phyloP scores from a whole-genome alignment of 345 rosid species.

The Geranium rotundifolium region DNA sequence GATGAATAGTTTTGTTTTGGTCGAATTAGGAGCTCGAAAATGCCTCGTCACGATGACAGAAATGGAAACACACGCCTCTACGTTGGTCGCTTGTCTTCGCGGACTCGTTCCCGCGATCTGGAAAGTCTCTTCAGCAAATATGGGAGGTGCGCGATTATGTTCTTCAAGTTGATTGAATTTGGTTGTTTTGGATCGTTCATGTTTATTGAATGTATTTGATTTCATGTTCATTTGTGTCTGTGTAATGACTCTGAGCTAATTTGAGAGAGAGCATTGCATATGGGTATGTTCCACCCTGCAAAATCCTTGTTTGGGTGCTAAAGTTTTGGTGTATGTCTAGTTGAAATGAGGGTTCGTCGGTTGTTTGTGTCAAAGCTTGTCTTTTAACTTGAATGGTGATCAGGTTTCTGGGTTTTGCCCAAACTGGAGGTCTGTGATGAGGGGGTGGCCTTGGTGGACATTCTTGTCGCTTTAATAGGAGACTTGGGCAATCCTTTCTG shows the following conservation, averaged over 20 bases:
- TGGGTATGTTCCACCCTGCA: background rate
- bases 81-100: constrained; percentile 56
- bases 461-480: background rate
- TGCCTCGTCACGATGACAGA: constrained; percentile 75
- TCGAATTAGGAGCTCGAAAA: constrained; percentile 5
- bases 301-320: no score
- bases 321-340: background rate
- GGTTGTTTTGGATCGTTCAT: background rate
- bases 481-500: constrained; percentile 50
- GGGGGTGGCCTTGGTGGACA: constrained; percentile 85
- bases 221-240: no score
- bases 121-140: constrained; percentile 64
- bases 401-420: constrained; percentile 81
- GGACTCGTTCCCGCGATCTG: constrained; percentile 61
- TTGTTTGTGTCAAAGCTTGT: background rate
- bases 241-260: background rate
- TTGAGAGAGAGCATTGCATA: background rate
- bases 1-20: background rate
- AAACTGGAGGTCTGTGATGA: constrained; percentile 92
- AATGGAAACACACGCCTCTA: constrained; percentile 57
- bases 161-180: background rate
- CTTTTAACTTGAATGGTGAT: constrained; percentile 79
- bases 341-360: constrained; percentile 14
- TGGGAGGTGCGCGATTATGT: constrained; percentile 40
- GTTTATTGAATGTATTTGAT: no score